Evolutionary conservation across 2,329 filamentous ascomycete species (phyloP).

Genomic region (Neonectria ditissima): DNA sequence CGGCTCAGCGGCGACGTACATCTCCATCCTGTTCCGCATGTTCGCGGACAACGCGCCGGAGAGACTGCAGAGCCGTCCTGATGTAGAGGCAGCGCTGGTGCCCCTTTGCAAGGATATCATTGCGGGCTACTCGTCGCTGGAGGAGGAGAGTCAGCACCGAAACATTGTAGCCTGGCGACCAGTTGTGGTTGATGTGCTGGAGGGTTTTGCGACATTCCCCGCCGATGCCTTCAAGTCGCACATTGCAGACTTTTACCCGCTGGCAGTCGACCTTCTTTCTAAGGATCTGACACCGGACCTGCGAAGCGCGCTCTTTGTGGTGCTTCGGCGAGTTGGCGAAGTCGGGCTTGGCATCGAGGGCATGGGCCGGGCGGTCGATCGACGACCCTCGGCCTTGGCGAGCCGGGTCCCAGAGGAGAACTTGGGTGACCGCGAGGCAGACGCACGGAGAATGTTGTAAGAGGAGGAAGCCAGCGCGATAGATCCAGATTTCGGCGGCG

Average conservation of each 20-base stretch:
- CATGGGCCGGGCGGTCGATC: slow-evolving; percentile 53
- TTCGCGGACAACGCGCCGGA: slow-evolving; percentile 91
- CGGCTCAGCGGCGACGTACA: slow-evolving; percentile 92
- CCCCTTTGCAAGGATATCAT: slow-evolving; percentile 97
- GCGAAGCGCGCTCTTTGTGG: slow-evolving; percentile 78
- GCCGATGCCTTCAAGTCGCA: slow-evolving; percentile 83
- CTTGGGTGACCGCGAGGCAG: slow-evolving; percentile 48
- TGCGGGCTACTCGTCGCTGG: slow-evolving; percentile 82
- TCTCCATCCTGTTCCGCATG: slow-evolving; percentile 96
- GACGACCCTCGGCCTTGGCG: slow-evolving; percentile 56
- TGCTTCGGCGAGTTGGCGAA: slow-evolving; percentile 87
- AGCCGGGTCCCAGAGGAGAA: slow-evolving; percentile 49
- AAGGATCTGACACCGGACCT: slow-evolving; percentile 87
- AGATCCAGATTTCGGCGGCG: slow-evolving; percentile 22
- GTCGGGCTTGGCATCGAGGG: slow-evolving; percentile 70
- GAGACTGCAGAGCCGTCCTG: slow-evolving; percentile 79
- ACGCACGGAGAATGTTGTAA: slow-evolving; percentile 52
- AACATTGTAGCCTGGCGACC: slow-evolving; percentile 98
- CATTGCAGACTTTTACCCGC: slow-evolving; percentile 85
- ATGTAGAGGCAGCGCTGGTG: slow-evolving; percentile 92
- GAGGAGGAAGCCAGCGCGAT: not conserved
- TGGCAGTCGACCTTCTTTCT: slow-evolving; percentile 83
- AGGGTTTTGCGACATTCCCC: slow-evolving; percentile 90
- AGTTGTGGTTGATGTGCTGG: slow-evolving; percentile 95
- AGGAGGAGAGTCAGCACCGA: slow-evolving; percentile 95